These are phyloP conservation scores for Aegilops speltoides DNA, from an alignment of 176 grass and related monocot genomes.

Conservation along the genomic window DNA sequence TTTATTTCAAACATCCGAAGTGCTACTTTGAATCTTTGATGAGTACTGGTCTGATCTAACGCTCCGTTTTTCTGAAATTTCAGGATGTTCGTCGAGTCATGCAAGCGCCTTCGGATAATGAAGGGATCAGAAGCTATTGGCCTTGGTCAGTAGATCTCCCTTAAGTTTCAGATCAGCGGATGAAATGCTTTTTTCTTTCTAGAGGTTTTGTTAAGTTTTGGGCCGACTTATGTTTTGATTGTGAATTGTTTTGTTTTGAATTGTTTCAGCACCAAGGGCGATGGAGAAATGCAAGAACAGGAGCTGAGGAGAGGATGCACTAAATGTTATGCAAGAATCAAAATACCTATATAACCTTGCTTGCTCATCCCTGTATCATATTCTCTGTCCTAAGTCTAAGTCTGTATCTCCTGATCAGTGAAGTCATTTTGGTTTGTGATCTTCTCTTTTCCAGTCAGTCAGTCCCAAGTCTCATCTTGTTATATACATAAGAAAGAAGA, in stretches of 20 bases:
- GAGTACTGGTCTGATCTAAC: background rate
- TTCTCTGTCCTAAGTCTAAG: constrained; percentile 27
- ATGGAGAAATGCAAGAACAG: constrained; percentile 99
- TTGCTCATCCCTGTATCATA: constrained; percentile 59
- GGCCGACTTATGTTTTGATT: background rate
- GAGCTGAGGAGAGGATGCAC: constrained; percentile 51
- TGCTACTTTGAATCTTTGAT: background rate
- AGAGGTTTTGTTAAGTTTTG: background rate
- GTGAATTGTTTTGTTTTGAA: background rate
- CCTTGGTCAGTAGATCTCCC: constrained; percentile 61
- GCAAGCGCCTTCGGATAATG: constrained; percentile 98
- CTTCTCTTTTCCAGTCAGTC: constrained; percentile 39
- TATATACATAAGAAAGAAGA: constrained; percentile 57
- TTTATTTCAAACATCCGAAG: background rate
- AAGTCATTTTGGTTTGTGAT: constrained; percentile 54
- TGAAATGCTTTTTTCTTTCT: background rate
- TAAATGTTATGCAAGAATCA: constrained; percentile 29
- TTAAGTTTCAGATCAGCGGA: constrained; percentile 15
- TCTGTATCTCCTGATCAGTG: constrained; percentile 43
- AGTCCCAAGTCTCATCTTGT: constrained; percentile 45
- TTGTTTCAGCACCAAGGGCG: constrained; percentile 76
- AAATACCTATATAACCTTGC: constrained; percentile 38
- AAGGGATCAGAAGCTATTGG: constrained; percentile 97
- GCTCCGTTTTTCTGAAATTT: background rate
- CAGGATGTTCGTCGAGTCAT: constrained; percentile 98